Base-by-base conservation (phyloP, 192 early-diverging fungal genomes). In the Coemansia javaensis region DNA sequence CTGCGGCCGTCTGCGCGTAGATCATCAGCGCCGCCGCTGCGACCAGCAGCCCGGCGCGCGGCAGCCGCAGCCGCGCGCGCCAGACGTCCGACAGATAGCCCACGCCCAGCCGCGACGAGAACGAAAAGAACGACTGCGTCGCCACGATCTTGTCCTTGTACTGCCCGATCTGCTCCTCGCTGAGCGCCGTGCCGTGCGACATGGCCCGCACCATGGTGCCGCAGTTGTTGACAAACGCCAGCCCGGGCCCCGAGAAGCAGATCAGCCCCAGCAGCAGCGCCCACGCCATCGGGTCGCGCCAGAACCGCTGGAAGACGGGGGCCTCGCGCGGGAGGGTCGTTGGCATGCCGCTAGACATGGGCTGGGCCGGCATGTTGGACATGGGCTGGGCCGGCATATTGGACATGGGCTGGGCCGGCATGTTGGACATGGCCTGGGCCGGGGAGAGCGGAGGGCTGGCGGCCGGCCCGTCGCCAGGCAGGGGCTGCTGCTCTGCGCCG, bases 201-300 rank as follows among this genome's bases (percentile, higher is more conserved):
- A 74, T 48, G 13, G 70, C 64, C 1, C 70, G 63, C 17, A 74
- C 70, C 70, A 74, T 65, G 1, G 70, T 56, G 18, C 70, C 70
- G 47, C 70, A 74, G 70, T 74, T 74, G 50, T 74, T 74, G 28
- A 74, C 55, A 50, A 74, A 74, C 15, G 58, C 59, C n/a, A 74
- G 27, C 0, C 63, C 70, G 0, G 70, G 70, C 8, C 70, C 70
- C 1, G 64, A 61, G 22, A 66, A 62, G 50, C 62, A 74, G 14
- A 74, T 63, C 31, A 74, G 40, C 7, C 70, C 70, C 20, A 66
- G 50, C 9, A 74, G 59, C 31, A 74, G 32, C 11, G 46, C 49
- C 70, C 64, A 66, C 15, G 70, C 62, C 6, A 53, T 44, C 2
- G 58, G 70, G 27, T 66, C 62, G 28, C 46, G 44, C 16, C 49